phyloP scores from a whole-genome alignment of 352 stramenopile species.

The Pythium dissimile region DNA sequence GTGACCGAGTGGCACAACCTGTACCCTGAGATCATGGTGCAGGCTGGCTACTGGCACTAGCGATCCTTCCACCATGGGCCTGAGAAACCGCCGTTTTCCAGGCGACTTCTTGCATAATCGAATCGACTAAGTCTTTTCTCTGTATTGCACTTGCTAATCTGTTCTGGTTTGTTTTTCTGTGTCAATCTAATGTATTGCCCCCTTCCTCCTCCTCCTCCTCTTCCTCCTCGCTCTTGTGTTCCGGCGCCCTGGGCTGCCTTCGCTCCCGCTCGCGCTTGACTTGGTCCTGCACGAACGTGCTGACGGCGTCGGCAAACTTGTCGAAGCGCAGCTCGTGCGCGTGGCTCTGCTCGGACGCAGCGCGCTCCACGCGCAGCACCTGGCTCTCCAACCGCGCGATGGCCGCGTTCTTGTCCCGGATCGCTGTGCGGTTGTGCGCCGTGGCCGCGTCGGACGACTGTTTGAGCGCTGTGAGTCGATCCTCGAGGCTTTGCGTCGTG shows the following conservation, averaged over 20 bases:
- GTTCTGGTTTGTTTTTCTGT: background rate
- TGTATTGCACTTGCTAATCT: too few relatives aligned
- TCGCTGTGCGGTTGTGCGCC: conserved; percentile 25
- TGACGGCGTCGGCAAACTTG: conserved; percentile 46
- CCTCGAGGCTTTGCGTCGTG: conserved; percentile 44
- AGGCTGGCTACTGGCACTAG: conserved; percentile 75
- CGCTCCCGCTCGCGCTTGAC: conserved; percentile 40
- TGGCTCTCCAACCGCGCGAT: conserved; percentile 39
- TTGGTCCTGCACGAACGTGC: conserved; percentile 52
- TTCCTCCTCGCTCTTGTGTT: background rate
- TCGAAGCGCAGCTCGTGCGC: conserved; percentile 59
- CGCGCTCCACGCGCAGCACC: conserved; percentile 38
- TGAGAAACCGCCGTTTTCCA: too few relatives aligned
- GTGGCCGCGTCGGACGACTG: conserved; percentile 22
- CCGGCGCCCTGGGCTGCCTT: conserved; percentile 13
- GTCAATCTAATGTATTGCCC: background rate
- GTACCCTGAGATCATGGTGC: conserved; percentile 87
- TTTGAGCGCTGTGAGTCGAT: conserved; percentile 30
- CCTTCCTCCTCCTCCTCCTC: too few relatives aligned
- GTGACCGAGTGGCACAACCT: conserved; percentile 87
- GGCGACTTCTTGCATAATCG: conserved; percentile 1
- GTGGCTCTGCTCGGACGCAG: conserved; percentile 37
- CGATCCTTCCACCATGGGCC: background rate
- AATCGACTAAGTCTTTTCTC: too few relatives aligned
- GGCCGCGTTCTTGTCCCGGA: conserved; percentile 29